Percentiles rank a stretch among this genome's conserved stretches.
phyloP scores from a whole-genome alignment of 1,284 basidiomycete species.

The Thelephora terrestris region DNA sequence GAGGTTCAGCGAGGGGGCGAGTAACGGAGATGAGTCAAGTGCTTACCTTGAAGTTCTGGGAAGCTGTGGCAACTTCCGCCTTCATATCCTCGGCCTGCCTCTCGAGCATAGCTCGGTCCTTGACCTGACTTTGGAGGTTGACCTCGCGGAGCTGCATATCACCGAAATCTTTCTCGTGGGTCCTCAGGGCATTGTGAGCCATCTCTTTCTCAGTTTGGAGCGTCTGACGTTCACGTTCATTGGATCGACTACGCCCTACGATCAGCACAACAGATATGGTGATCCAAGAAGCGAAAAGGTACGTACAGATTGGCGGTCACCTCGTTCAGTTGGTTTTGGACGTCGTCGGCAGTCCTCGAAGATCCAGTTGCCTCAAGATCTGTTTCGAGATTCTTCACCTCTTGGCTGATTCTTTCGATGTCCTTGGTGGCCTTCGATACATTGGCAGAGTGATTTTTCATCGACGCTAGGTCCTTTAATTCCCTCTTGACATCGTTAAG shows the following conservation, averaged over 20 bases:
- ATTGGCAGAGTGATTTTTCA: slow-evolving; percentile 58
- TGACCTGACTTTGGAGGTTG: slow-evolving; percentile 50
- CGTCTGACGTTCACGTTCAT: slow-evolving; percentile 58
- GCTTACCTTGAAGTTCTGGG: slow-evolving; percentile 17
- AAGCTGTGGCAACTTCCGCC: slow-evolving; percentile 37
- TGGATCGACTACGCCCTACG: slow-evolving; percentile 41
- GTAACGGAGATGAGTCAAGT: background rate
- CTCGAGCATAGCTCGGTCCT: slow-evolving; percentile 54
- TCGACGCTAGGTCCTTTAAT: slow-evolving; percentile 48
- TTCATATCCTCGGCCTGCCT: slow-evolving; percentile 52
- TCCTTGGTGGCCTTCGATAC: slow-evolving; percentile 60
- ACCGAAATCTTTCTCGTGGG: slow-evolving; percentile 48
- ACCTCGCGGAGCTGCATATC: slow-evolving; percentile 53
- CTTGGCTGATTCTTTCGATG: slow-evolving; percentile 51
- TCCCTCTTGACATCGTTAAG: slow-evolving; percentile 40
- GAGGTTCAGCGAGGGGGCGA: background rate
- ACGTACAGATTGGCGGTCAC: slow-evolving; percentile 61
- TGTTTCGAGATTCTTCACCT: slow-evolving; percentile 58
- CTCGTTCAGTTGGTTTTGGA: slow-evolving; percentile 65
- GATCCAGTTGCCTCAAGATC: slow-evolving; percentile 66
- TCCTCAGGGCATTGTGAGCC: slow-evolving; percentile 45
- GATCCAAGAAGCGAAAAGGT: slow-evolving; percentile 1
- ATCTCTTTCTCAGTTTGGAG: slow-evolving; percentile 60
- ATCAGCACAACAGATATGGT: background rate
- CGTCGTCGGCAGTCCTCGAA: slow-evolving; percentile 74